Conservation (phyloP, 768 basidiomycete genomes). For the Tubosaeta sp. region DNA sequence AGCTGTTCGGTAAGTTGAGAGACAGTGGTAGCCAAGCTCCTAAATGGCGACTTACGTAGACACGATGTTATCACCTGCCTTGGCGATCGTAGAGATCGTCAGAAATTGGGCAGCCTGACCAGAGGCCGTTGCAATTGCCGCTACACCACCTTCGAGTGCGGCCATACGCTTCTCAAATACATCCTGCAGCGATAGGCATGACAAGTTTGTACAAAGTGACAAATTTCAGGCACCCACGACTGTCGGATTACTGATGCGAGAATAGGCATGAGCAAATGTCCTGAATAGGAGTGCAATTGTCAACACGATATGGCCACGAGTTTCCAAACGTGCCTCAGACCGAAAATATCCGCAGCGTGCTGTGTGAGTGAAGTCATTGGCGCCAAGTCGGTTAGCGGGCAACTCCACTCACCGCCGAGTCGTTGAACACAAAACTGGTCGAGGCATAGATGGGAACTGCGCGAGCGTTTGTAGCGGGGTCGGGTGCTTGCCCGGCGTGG, state of each 20-base stretch:
- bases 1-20: constrained; percentile 2
- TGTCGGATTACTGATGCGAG: constrained; percentile 20
- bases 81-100: constrained; percentile 56
- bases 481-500: constrained; percentile 66
- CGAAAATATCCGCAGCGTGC: constrained; percentile 15
- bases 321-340: constrained; percentile 5
- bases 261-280: constrained; percentile 8
- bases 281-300: background rate
- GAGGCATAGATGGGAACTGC: constrained; percentile 77
- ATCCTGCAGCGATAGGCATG: constrained; percentile 37
- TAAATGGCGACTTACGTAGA: constrained; percentile 52
- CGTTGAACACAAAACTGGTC: constrained; percentile 70
- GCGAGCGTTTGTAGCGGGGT: constrained; percentile 63
- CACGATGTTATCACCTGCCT: constrained; percentile 73
- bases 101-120: constrained; percentile 79
- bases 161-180: constrained; percentile 79
- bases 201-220: background rate
- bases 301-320: background rate
- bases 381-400: background rate
- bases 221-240: constrained; percentile 6
- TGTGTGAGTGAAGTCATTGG: background rate
- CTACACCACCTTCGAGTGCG: constrained; percentile 74
- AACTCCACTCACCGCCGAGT: constrained; percentile 42
- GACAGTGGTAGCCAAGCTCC: background rate
- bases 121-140: constrained; percentile 69